These are phyloP conservation scores for Picea mariana DNA, from an alignment of 83 land plant species.

Conservation along the genomic window DNA sequence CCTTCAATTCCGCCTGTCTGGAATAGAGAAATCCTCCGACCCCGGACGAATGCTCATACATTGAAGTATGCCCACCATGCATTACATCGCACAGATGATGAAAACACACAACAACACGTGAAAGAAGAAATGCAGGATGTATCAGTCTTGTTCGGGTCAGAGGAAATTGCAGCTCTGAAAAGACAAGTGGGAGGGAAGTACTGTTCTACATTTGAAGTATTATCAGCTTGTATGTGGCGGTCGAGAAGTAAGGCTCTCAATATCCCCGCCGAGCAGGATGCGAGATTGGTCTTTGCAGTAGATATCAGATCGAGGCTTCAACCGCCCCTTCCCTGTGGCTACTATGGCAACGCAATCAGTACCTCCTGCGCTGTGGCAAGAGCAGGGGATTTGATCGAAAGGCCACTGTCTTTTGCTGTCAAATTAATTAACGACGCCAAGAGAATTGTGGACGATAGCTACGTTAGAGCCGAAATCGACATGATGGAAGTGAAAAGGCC, in stretches of 20 bases:
- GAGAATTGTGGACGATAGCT: too few relatives aligned
- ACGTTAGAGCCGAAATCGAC: too few relatives aligned
- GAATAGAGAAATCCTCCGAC: constrained; percentile 20
- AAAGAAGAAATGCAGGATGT: neutral
- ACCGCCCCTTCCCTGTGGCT: neutral
- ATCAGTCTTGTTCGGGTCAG: constrained; percentile 13
- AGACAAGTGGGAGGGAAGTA: neutral
- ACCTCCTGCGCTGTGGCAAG: too few relatives aligned
- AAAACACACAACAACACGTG: too few relatives aligned
- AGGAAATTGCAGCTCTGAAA: neutral
- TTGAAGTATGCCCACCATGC: too few relatives aligned
- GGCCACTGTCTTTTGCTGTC: too few relatives aligned
- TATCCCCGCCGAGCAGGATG: constrained; percentile 29
- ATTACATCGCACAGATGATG: too few relatives aligned
- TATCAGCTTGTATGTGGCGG: constrained; percentile 27
- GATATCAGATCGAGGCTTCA: constrained; percentile 27
- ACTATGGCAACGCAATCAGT: too few relatives aligned
- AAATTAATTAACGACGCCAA: too few relatives aligned
- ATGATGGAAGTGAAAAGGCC: too few relatives aligned
- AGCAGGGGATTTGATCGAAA: too few relatives aligned
- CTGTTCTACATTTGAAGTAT: neutral
- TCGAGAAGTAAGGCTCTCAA: constrained; percentile 26
- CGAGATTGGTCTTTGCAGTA: constrained; percentile 28
- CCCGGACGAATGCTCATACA: too few relatives aligned
- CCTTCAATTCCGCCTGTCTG: constrained; percentile 52